These are phyloP conservation scores for Taphrina communis DNA, from an alignment of 1,139 yeast species.

Conservation along the genomic window DNA sequence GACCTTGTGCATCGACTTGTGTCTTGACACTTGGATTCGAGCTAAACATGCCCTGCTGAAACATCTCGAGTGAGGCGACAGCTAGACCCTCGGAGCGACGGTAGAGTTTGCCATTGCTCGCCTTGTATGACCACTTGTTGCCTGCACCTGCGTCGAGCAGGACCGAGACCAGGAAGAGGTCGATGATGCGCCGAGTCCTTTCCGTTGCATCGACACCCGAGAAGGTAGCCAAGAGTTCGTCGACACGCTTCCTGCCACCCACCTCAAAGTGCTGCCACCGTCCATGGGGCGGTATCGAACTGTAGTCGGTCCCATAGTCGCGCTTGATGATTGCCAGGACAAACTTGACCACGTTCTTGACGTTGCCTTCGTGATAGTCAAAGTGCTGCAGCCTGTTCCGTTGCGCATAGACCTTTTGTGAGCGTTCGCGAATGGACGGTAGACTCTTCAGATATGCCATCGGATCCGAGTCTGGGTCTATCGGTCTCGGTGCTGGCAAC, in stretches of 20 bases:
- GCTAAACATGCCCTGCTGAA: conserved; percentile 58
- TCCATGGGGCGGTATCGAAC: conserved; percentile 65
- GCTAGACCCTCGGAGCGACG: conserved; percentile 67
- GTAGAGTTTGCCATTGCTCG: conserved; percentile 49
- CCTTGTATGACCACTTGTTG: conserved; percentile 58
- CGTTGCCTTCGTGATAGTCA: conserved; percentile 14
- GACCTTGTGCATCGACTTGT: conserved; percentile 56
- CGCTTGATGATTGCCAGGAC: conserved; percentile 50
- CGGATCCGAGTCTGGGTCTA: conserved; percentile 36
- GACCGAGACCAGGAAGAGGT: conserved; percentile 63
- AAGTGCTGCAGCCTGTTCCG: conserved; percentile 48
- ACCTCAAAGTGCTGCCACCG: conserved; percentile 67
- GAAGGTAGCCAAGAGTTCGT: conserved; percentile 52
- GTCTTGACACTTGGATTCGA: conserved; percentile 50
- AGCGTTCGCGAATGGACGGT: conserved; percentile 61
- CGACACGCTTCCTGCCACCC: conserved; percentile 56
- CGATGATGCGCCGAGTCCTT: conserved; percentile 60
- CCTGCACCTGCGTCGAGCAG: conserved; percentile 71
- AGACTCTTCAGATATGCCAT: conserved; percentile 56
- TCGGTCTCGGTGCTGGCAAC: conserved; percentile 31
- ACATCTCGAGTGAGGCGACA: conserved; percentile 62
- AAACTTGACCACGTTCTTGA: conserved; percentile 27
- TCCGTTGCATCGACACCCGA: conserved; percentile 53
- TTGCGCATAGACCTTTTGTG: conserved; percentile 55
- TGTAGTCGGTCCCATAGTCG: conserved; percentile 54